phyloP scores from a whole-genome alignment of 768 basidiomycete genomes.

The Agrocybe praecox region DNA sequence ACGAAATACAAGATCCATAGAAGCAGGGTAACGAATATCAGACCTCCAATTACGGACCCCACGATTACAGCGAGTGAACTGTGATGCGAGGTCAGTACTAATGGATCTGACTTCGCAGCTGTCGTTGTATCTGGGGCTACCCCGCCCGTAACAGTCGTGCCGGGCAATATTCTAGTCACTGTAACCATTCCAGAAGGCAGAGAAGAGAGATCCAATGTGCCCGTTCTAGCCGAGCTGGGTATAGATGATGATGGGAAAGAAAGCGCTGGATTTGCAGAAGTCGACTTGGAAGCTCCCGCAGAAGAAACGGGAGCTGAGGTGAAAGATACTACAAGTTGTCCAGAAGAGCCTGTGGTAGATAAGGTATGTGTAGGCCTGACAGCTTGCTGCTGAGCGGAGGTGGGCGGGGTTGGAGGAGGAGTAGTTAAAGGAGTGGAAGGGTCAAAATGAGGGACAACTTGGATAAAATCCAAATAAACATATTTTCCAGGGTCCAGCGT shows the following conservation, averaged over 20 bases:
- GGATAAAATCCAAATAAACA: not conserved
- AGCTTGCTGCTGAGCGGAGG: no score
- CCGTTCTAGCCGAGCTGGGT: no score
- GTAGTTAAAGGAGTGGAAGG: not conserved
- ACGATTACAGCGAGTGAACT: not conserved
- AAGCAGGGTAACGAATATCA: not conserved
- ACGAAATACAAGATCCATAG: not conserved
- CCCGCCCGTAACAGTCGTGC: not conserved
- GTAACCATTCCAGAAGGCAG: no score
- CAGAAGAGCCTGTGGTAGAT: no score
- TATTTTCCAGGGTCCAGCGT: not conserved
- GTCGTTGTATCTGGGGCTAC: not conserved
- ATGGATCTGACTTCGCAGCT: not conserved
- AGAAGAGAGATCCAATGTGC: no score
- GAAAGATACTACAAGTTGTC: no score
- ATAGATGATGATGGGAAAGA: no score
- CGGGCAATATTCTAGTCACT: not conserved
- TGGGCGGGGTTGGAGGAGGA: not conserved
- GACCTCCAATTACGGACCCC: not conserved
- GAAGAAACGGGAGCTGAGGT: no score
- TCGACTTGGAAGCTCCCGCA: no score
- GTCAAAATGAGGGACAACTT: not conserved
- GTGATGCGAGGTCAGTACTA: not conserved
- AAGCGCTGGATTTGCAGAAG: no score
- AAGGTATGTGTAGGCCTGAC: no score